Evolutionary conservation across 331 rosid genomes (phyloP).

Genomic region (Quercus tomentella): DNA sequence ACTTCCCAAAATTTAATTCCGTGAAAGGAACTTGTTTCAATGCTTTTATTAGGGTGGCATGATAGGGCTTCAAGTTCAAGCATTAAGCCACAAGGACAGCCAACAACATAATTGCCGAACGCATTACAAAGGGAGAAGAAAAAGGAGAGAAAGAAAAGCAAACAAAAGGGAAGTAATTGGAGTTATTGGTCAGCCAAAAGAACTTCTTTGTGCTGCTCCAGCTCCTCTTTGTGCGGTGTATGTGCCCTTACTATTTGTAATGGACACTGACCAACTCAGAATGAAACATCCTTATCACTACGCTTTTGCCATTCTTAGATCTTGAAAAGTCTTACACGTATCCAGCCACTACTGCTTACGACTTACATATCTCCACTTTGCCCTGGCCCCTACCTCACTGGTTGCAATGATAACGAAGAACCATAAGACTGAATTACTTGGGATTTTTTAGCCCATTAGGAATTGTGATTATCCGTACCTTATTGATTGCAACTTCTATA

Average conservation of each 20-base stretch:
- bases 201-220: too few relatives aligned
- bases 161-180: not conserved
- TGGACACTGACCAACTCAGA: not conserved
- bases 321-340: not conserved
- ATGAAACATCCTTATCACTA: not conserved
- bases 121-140: not conserved
- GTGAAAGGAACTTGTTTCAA: not conserved
- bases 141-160: not conserved
- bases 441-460: too few relatives aligned
- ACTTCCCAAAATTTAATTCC: not conserved
- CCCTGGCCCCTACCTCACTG: too few relatives aligned
- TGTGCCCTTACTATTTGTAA: not conserved
- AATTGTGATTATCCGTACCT: too few relatives aligned
- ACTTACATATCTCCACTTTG: too few relatives aligned
- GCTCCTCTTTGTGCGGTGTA: not conserved
- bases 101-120: not conserved
- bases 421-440: too few relatives aligned
- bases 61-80: not conserved
- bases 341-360: too few relatives aligned
- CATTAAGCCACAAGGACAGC: not conserved
- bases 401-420: too few relatives aligned
- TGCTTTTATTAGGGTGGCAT: not conserved
- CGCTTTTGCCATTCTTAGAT: not conserved
- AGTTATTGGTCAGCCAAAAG: not conserved
- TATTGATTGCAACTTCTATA: too few relatives aligned